A percentile compares a stretch with the other conserved stretches of the same genome.
Conservation (phyloP, 1,284 basidiomycete species). For the Moesziomyces sp. region DNA sequence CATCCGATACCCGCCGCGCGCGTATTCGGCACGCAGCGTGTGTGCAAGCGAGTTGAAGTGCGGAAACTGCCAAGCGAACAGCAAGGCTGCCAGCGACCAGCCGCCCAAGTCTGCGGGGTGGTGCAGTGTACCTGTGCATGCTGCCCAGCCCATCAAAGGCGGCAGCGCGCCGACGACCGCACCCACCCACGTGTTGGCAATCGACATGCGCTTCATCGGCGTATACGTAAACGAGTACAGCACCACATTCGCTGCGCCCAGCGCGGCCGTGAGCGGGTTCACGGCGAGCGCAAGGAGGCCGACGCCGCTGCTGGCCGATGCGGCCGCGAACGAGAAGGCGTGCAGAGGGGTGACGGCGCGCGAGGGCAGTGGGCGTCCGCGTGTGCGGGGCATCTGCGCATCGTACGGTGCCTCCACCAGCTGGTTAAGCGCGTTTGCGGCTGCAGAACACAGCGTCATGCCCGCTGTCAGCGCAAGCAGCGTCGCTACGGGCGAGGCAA, state of each 20-base stretch:
- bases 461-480: conserved; percentile 88
- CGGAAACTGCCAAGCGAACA: conserved; percentile 98
- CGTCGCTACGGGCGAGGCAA: conserved; percentile 53
- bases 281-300: conserved; percentile 83
- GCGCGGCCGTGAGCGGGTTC: conserved; percentile 84
- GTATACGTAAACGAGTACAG: conserved; percentile 95
- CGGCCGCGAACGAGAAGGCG: conserved; percentile 81
- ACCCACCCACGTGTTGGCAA: conserved; percentile 96
- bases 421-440: conserved; percentile 95
- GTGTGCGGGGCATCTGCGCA: conserved; percentile 93
- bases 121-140: conserved; percentile 83
- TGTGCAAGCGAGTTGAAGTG: conserved; percentile 96
- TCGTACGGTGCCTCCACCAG: conserved; percentile 94
- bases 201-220: conserved; percentile 86
- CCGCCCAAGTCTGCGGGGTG: conserved; percentile 70
- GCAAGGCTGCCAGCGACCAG: conserved; percentile 65
- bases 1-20: conserved; percentile 94
- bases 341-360: conserved; percentile 84
- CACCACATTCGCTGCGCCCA: conserved; percentile 85
- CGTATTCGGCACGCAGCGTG: conserved; percentile 86
- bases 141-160: conserved; percentile 98
- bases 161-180: conserved; percentile 91
- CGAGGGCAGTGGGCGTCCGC: conserved; percentile 87
- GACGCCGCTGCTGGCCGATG: conserved; percentile 81
- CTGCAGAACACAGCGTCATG: conserved; percentile 88